Evolutionary conservation across 805 yeast species (phyloP).

Genomic region (Candida odintsovae): DNA sequence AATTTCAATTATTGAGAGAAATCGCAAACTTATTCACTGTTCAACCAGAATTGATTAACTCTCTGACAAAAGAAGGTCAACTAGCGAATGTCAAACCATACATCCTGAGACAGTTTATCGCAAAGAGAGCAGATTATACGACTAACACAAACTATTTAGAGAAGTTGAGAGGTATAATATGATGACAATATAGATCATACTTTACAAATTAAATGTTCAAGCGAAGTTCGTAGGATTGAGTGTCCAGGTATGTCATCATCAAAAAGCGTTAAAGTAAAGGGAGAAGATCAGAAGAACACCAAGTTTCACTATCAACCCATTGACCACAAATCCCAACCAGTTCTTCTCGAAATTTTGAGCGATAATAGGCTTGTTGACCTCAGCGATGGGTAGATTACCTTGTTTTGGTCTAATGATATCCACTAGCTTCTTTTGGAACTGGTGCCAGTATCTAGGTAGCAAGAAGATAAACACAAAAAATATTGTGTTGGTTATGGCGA

Average conservation of each 20-base stretch:
- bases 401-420: background rate
- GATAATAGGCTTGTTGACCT: slow-evolving; percentile 2
- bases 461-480: slow-evolving; percentile 22
- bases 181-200: background rate
- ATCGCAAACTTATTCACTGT: slow-evolving; percentile 81
- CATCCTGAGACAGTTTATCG: slow-evolving; percentile 58
- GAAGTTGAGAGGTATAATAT: slow-evolving; percentile 20
- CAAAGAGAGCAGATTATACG: slow-evolving; percentile 65
- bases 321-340: slow-evolving; percentile 7
- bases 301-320: slow-evolving; percentile 4
- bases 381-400: slow-evolving; percentile 19
- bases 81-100: slow-evolving; percentile 58
- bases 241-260: background rate
- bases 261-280: slow-evolving; percentile 18
- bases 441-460: slow-evolving; percentile 25
- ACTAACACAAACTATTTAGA: slow-evolving; percentile 30
- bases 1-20: slow-evolving; percentile 69
- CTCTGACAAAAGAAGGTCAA: slow-evolving; percentile 78
- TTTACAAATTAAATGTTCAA: background rate
- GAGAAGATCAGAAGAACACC: slow-evolving; percentile 16
- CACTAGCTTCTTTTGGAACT: slow-evolving; percentile 3
- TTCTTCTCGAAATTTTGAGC: slow-evolving; percentile 7
- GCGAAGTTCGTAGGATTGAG: background rate
- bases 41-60: slow-evolving; percentile 70
- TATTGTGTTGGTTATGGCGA: slow-evolving; percentile 17